phyloP scores from a whole-genome alignment of 2,329 filamentous ascomycete genomes.

The Trichoderma asperellum region DNA sequence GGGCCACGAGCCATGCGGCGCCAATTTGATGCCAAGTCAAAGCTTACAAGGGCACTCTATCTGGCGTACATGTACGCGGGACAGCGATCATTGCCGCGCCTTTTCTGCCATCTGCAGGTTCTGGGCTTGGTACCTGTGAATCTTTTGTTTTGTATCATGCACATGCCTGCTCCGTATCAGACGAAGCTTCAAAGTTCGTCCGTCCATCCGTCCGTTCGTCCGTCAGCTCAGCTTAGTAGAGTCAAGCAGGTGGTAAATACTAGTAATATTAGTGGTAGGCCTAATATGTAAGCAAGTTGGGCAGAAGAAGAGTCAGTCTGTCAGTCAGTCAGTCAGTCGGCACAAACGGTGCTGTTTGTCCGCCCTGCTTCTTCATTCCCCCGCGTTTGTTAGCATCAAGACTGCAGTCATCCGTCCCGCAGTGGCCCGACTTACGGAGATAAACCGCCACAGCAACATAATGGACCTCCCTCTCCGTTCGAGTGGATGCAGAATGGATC shows the following conservation, averaged over 20 bases:
- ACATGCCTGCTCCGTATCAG: not conserved
- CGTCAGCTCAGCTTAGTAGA: not conserved
- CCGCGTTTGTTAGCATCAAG: constrained; percentile 6
- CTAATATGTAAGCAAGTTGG: not conserved
- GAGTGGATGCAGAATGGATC: constrained; percentile 8
- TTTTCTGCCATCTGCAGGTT: constrained; percentile 10
- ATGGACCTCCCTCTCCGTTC: not conserved
- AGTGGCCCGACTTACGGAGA: constrained; percentile 18
- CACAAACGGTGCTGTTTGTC: not conserved
- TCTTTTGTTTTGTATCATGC: too few relatives aligned
- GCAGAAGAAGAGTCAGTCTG: not conserved
- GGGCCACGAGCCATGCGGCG: not conserved
- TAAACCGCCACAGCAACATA: not conserved
- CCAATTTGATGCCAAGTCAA: constrained; percentile 4
- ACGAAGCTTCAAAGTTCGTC: not conserved
- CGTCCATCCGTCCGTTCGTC: not conserved
- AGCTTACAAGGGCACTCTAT: constrained; percentile 18
- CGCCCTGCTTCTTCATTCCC: not conserved
- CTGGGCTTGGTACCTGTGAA: not conserved
- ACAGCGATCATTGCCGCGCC: constrained; percentile 13
- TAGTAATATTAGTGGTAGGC: not conserved
- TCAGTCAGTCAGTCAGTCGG: not conserved
- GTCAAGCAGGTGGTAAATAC: not conserved
- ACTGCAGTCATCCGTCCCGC: not conserved
- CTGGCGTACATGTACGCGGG: constrained; percentile 7